Base-by-base conservation (phyloP, 2,329 filamentous ascomycete genomes). In the Penicillium digitatum region DNA sequence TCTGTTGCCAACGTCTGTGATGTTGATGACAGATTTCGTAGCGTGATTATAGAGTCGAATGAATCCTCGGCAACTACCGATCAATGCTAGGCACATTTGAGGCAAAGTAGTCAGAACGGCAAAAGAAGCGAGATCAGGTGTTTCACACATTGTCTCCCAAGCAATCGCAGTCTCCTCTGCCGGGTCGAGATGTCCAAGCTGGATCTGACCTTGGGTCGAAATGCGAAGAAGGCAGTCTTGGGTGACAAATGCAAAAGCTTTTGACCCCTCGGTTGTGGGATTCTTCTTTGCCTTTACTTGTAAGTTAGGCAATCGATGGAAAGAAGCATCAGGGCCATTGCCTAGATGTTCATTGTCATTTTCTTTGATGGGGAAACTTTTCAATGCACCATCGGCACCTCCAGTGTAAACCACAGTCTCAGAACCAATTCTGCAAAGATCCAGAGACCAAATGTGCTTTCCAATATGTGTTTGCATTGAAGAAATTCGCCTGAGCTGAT, bases 381-480 rank as follows among this genome's bases (percentile, higher is more conserved):
- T 71, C 37, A 88, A 75, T 31, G 80, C 79, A 16, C 91, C 87
- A 72, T 99, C 94, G 11, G 89, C 87, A n/a, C 90, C 94, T 12
- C 94, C 94, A 2, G 89, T 91, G 4, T 83, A 85, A 20, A 90
- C 61, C 1, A 80, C 58, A 0, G 77, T 64, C 14, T 69, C 70
- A 14, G 70, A 62, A 0, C 68, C 63, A 2, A 66, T 62, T 11
- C 48, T 55, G 22, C 55, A 65, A 49, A 74, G 56, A 12, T 82
- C 83, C 35, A 85, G 79, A 0, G 91, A 86, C 92, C 93, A 97
- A 7, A 97, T 85, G 68, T 96, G 91, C 72, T 96, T 99, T 7
- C 94, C 94, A 32, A 78, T 80, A 68, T 97, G 92, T 56, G 85
- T 82, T 3, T 82, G 78, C 47, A 84, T 81, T 8, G 81, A 83